Evolutionary conservation across 805 yeast genomes (phyloP).

Genomic region (Schwanniomyces occidentalis): DNA sequence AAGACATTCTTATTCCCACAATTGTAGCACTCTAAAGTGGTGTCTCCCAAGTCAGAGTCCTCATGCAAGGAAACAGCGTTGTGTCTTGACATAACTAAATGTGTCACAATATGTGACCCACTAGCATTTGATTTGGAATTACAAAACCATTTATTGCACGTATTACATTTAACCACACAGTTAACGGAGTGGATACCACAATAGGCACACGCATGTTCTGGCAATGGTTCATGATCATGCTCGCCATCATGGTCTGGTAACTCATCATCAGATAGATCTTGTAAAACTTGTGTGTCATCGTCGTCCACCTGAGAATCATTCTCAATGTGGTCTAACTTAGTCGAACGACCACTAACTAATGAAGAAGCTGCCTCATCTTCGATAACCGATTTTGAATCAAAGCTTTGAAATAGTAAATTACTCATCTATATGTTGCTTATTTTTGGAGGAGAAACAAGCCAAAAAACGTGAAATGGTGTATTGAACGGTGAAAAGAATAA

Average conservation of each 20-base stretch:
- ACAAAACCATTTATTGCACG: slow-evolving; percentile 88
- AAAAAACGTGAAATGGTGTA: too few relatives aligned
- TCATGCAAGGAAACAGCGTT: slow-evolving; percentile 72
- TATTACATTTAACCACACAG: slow-evolving; percentile 72
- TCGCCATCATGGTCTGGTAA: slow-evolving; percentile 2
- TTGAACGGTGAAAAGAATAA: too few relatives aligned
- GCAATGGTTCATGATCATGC: slow-evolving; percentile 5
- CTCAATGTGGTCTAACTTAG: not conserved
- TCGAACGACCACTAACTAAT: too few relatives aligned
- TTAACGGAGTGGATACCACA: slow-evolving; percentile 71
- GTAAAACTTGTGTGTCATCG: not conserved
- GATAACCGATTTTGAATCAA: slow-evolving; percentile 9
- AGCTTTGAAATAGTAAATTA: slow-evolving; percentile 22
- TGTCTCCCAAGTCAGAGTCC: slow-evolving; percentile 83
- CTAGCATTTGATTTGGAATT: slow-evolving; percentile 59
- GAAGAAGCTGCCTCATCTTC: not conserved
- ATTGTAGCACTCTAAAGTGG: slow-evolving; percentile 82
- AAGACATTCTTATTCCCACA: slow-evolving; percentile 85
- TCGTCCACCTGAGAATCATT: not conserved
- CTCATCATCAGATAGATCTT: not conserved
- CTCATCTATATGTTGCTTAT: too few relatives aligned
- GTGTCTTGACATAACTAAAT: slow-evolving; percentile 79
- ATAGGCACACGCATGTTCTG: slow-evolving; percentile 51
- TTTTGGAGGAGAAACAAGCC: too few relatives aligned
- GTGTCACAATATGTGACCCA: slow-evolving; percentile 83